Evolutionary conservation across 345 rosid genomes (phyloP).

Genomic region (Eucalyptus viminalis): DNA sequence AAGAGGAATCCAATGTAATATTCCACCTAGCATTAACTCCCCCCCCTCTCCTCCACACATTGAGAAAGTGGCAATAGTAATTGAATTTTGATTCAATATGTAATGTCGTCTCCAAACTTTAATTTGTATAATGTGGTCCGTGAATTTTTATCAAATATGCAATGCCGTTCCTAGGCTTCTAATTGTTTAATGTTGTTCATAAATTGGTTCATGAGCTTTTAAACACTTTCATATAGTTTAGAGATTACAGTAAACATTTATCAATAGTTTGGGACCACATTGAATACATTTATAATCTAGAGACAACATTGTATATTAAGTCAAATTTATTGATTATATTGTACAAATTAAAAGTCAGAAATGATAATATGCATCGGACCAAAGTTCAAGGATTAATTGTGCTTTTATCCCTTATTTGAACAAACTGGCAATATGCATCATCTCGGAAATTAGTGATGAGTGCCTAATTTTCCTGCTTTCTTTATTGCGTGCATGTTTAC

Average conservation of each 20-base stretch:
- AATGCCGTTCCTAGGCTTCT: rapidly evolving
- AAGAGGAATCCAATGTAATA: background rate
- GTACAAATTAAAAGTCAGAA: background rate
- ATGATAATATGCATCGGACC: background rate
- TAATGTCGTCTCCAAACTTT: background rate
- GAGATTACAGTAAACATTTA: rapidly evolving
- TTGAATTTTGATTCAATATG: background rate
- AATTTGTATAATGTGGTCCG: rapidly evolving
- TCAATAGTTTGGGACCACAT: background rate
- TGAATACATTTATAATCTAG: background rate
- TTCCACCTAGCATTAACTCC: background rate
- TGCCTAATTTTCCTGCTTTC: background rate
- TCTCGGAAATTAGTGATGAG: background rate
- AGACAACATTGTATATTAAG: rapidly evolving
- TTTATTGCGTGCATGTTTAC: background rate
- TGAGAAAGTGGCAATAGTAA: background rate
- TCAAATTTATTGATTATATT: rapidly evolving
- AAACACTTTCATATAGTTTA: background rate
- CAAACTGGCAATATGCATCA: background rate
- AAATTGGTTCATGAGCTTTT: background rate
- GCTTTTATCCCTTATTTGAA: background rate
- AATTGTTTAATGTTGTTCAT: background rate
- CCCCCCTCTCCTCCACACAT: background rate
- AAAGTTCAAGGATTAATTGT: background rate
- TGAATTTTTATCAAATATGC: background rate